These are phyloP conservation scores for Cercospora sp. DNA, from an alignment of 2,329 filamentous ascomycete species.

Conservation along the genomic window DNA sequence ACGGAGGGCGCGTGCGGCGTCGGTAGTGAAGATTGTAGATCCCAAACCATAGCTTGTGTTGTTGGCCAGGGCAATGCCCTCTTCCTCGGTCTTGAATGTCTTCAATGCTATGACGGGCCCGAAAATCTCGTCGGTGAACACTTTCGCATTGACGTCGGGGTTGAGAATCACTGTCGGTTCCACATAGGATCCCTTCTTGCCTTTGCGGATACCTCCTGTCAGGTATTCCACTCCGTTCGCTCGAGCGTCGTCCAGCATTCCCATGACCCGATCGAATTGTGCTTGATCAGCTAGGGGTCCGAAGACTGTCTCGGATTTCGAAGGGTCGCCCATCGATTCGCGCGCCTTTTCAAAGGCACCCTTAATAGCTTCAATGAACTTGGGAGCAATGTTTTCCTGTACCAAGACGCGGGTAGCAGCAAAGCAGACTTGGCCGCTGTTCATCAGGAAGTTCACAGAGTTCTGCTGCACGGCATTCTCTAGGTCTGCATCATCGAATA, in stretches of 20 bases:
- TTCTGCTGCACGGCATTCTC: constrained; percentile 34
- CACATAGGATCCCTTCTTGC: neutral
- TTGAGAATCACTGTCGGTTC: constrained; percentile 53
- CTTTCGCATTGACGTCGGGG: constrained; percentile 69
- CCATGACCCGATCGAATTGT: constrained; percentile 70
- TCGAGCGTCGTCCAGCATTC: constrained; percentile 68
- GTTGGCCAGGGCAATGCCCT: constrained; percentile 72
- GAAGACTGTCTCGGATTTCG: constrained; percentile 67
- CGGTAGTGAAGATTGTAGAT: constrained; percentile 69
- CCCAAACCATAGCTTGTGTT: constrained; percentile 77
- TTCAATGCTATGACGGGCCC: constrained; percentile 72
- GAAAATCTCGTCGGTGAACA: constrained; percentile 64
- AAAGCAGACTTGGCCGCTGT: constrained; percentile 61
- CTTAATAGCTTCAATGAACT: constrained; percentile 44
- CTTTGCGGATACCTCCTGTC: constrained; percentile 3
- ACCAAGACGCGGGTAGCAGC: constrained; percentile 60
- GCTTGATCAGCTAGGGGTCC: constrained; percentile 70
- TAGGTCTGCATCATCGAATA: constrained; percentile 34
- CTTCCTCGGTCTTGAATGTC: constrained; percentile 64
- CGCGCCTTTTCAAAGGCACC: neutral
- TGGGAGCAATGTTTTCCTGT: constrained; percentile 51
- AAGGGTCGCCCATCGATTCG: constrained; percentile 46
- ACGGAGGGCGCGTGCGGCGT: constrained; percentile 53
- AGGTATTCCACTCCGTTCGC: constrained; percentile 22
- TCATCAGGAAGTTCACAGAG: constrained; percentile 43